Evolutionary conservation across 345 rosid species (phyloP).

Genomic region (Eucalyptus cloeziana): DNA sequence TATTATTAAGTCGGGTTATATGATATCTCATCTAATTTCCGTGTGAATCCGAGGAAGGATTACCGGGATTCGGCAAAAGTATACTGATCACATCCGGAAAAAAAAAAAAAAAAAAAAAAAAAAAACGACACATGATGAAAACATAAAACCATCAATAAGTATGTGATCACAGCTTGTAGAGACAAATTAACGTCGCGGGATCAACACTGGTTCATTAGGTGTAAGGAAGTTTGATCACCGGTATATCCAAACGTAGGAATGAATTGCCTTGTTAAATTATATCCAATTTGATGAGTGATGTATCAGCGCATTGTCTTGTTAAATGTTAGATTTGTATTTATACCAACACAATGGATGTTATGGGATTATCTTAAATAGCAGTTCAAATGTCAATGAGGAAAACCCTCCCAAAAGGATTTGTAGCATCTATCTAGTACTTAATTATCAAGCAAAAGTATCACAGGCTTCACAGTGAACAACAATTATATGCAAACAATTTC

Average conservation of each 20-base stretch:
- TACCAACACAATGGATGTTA: neutral
- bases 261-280: neutral
- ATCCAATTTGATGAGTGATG: neutral
- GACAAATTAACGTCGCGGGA: constrained; percentile 39
- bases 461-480: neutral
- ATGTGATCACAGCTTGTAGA: constrained; percentile 21
- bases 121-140: neutral
- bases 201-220: constrained; percentile 68
- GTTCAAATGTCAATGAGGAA: neutral
- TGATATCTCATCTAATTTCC: neutral
- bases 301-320: too few relatives aligned
- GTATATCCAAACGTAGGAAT: fast-evolving
- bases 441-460: neutral
- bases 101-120: too few relatives aligned
- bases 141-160: neutral
- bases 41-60: neutral
- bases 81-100: neutral
- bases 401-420: neutral
- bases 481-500: neutral
- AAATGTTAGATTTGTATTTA: neutral
- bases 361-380: neutral
- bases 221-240: constrained; percentile 76
- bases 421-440: neutral
- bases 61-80: neutral
- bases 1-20: neutral